phyloP scores from a whole-genome alignment of 83 land plant genomes.

The Diphasiastrum complanatum region DNA sequence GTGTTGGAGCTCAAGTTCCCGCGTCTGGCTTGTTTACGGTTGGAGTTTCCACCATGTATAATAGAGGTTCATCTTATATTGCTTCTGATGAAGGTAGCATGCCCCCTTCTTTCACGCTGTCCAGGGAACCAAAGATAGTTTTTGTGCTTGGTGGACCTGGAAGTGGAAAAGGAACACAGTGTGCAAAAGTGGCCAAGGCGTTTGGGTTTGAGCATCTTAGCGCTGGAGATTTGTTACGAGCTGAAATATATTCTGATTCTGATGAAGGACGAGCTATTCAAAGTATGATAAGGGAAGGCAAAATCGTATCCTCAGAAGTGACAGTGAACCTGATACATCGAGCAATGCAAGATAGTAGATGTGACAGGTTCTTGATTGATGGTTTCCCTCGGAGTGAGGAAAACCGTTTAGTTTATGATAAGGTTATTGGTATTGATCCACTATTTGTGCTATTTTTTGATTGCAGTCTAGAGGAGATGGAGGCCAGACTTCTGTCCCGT shows the following conservation, averaged over 20 bases:
- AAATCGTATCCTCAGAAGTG: constrained; percentile 78
- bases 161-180: constrained; percentile 75
- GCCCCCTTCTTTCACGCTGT: too few species aligned
- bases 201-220: constrained; percentile 69
- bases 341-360: constrained; percentile 57
- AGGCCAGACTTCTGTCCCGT: constrained; percentile 48
- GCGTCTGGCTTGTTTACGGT: too few species aligned
- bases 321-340: constrained; percentile 62
- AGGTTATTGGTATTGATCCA: constrained; percentile 57
- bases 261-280: constrained; percentile 64
- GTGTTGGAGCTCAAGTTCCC: too few species aligned
- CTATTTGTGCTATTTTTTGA: constrained; percentile 64
- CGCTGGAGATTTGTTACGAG: constrained; percentile 71
- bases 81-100: too few species aligned
- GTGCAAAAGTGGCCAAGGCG: constrained; percentile 54
- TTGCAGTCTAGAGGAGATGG: constrained; percentile 78
- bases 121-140: too few species aligned
- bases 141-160: constrained; percentile 89
- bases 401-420: constrained; percentile 74
- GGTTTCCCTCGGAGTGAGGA: constrained; percentile 85
- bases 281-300: constrained; percentile 76
- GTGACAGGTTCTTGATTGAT: constrained; percentile 73
- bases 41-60: too few species aligned
- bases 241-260: constrained; percentile 77
- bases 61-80: too few species aligned